These are phyloP conservation scores for Moricandia arvensis DNA, from an alignment of 345 rosid genomes.

Conservation along the genomic window DNA sequence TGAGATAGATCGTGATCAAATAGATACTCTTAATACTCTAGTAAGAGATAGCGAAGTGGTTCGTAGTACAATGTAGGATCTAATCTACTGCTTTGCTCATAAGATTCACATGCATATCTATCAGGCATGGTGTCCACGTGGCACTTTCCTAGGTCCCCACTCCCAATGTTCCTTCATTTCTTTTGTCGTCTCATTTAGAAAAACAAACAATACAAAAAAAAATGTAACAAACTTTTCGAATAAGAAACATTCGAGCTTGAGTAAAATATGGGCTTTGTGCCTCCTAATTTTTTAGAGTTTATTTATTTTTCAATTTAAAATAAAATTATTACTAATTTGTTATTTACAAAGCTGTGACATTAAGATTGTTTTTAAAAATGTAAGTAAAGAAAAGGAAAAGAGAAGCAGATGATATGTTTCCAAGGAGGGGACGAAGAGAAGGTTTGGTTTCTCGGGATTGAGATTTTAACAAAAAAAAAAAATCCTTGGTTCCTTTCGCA, in stretches of 20 bases:
- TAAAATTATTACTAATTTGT: no score
- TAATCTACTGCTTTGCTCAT: slow-evolving; percentile 16
- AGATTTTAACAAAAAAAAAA: slow-evolving; percentile 12
- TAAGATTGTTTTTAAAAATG: neutral
- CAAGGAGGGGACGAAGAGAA: slow-evolving; percentile 38
- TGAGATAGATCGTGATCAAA: neutral
- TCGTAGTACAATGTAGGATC: slow-evolving; percentile 27
- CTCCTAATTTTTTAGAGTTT: no score
- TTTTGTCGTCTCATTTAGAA: neutral
- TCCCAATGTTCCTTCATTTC: no score
- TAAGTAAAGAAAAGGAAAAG: neutral
- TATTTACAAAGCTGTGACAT: neutral
- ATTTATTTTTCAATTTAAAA: no score
- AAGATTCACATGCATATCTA: slow-evolving; percentile 24
- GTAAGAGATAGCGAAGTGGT: slow-evolving; percentile 3
- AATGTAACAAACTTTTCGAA: no score
- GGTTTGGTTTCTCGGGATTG: slow-evolving; percentile 41
- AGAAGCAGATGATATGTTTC: slow-evolving; percentile 16
- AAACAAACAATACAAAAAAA: neutral
- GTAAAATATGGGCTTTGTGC: no score
- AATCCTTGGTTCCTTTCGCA: slow-evolving; percentile 32
- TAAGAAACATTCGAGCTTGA: no score
- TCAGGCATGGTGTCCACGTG: slow-evolving; percentile 30
- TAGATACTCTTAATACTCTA: neutral
- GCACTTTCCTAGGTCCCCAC: neutral